A percentile compares a stretch with the other conserved stretches of the same genome.
phyloP scores from a whole-genome alignment of 2,329 filamentous ascomycete species.

The Aspergillus ibericus region DNA sequence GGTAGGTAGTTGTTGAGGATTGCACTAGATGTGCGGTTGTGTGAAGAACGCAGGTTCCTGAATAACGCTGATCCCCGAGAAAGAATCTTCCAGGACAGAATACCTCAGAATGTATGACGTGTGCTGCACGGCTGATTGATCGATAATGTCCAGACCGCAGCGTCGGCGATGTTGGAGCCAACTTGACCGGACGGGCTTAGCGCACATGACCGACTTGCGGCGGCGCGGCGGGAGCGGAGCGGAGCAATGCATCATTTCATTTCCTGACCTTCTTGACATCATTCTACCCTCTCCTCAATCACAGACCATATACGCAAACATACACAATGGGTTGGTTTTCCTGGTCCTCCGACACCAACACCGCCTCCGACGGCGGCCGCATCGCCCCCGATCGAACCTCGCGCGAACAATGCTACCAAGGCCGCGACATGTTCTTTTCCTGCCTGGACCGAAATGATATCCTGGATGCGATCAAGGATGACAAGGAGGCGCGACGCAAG shows the following conservation, averaged over 20 bases:
- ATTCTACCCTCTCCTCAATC: not conserved
- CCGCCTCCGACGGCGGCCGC: constrained; percentile 58
- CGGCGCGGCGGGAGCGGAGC: constrained; percentile 13
- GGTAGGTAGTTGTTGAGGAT: not conserved
- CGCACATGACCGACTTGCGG: constrained; percentile 16
- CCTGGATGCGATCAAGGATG: constrained; percentile 67
- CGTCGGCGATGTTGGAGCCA: constrained; percentile 1
- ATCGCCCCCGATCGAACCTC: constrained; percentile 83
- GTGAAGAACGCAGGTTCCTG: not conserved
- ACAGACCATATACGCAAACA: not conserved
- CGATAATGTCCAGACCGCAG: not conserved
- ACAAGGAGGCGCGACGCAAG: constrained; percentile 56
- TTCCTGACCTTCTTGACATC: not conserved
- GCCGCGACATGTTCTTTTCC: constrained; percentile 81
- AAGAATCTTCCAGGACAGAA: not conserved
- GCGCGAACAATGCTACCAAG: constrained; percentile 83
- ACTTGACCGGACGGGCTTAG: constrained; percentile 14
- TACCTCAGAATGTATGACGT: not conserved
- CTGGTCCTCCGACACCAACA: constrained; percentile 46
- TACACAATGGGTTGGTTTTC: constrained; percentile 56
- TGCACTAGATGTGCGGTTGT: not conserved
- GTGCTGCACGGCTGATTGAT: not conserved
- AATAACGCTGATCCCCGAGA: not conserved
- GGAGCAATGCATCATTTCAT: constrained; percentile 3
- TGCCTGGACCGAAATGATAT: constrained; percentile 84